These are phyloP conservation scores for Penicillium sp. DNA, from an alignment of 2,329 filamentous ascomycete genomes.

Conservation along the genomic window DNA sequence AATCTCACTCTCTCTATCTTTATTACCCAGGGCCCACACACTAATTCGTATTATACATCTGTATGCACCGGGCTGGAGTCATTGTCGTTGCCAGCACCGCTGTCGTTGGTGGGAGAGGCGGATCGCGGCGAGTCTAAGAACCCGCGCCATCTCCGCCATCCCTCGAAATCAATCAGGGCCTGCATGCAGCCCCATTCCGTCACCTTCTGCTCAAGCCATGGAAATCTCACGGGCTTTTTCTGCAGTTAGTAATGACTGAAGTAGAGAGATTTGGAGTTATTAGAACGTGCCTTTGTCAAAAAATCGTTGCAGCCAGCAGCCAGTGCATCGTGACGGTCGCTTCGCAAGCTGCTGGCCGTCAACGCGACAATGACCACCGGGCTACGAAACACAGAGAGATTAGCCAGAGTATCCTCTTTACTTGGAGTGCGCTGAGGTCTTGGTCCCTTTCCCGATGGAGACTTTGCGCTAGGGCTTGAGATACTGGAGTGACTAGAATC, in stretches of 20 bases:
- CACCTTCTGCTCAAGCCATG: slow-evolving; percentile 95
- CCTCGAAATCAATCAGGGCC: slow-evolving; percentile 96
- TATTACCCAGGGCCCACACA: no score
- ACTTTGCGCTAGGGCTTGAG: slow-evolving; percentile 21
- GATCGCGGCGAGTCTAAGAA: slow-evolving; percentile 50
- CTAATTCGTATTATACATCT: no score
- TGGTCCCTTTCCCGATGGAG: slow-evolving; percentile 18
- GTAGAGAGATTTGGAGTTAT: slow-evolving; percentile 3
- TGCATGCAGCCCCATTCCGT: slow-evolving; percentile 99
- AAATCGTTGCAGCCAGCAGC: slow-evolving; percentile 98
- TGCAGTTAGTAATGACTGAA: no score
- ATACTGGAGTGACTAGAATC: slow-evolving; percentile 56
- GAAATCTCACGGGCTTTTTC: slow-evolving; percentile 85
- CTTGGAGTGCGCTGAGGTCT: slow-evolving; percentile 28
- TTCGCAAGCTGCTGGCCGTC: slow-evolving; percentile 91
- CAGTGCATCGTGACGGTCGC: slow-evolving; percentile 90
- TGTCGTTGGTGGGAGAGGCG: no score
- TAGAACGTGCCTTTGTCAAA: slow-evolving; percentile 78
- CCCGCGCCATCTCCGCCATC: slow-evolving; percentile 97
- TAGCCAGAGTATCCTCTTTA: slow-evolving; percentile 40
- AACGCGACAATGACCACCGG: slow-evolving; percentile 97
- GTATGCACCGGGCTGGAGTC: no score
- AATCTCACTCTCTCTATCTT: no score
- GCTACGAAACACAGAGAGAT: slow-evolving; percentile 74
- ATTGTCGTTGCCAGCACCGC: no score